These are phyloP conservation scores for Cystobasidium onofrii DNA, from an alignment of 768 basidiomycete species.

Conservation along the genomic window DNA sequence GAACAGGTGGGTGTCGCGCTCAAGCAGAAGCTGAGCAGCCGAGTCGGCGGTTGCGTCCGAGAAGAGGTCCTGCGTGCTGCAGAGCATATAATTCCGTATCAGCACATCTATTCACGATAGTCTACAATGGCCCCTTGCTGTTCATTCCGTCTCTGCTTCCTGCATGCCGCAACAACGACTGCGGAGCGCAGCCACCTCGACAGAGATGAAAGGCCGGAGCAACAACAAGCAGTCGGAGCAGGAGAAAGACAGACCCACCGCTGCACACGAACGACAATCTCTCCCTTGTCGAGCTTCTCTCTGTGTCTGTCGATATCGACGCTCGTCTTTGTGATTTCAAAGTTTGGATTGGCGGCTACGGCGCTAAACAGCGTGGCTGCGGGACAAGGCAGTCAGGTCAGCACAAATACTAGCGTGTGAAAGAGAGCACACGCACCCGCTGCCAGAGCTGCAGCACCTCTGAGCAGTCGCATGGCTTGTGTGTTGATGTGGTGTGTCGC, in stretches of 20 bases:
- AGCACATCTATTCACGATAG: no score
- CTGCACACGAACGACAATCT: slow-evolving; percentile 23
- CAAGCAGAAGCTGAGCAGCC: slow-evolving; percentile 6
- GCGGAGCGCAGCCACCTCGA: not conserved
- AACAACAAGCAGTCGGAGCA: not conserved
- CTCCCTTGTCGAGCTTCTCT: slow-evolving; percentile 20
- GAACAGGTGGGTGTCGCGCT: slow-evolving; percentile 15
- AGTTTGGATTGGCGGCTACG: slow-evolving; percentile 12
- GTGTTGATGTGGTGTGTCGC: not conserved
- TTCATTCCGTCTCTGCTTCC: not conserved
- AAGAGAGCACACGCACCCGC: not conserved
- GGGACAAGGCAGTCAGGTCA: not conserved
- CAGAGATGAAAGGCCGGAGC: no score
- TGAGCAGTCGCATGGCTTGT: not conserved
- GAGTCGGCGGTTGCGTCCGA: slow-evolving; percentile 9
- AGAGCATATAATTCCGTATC: no score
- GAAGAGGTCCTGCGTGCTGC: slow-evolving; percentile 22
- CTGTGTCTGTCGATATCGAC: slow-evolving; percentile 22
- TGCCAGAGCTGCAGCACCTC: not conserved
- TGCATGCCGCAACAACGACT: not conserved
- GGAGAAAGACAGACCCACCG: not conserved
- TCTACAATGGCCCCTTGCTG: not conserved
- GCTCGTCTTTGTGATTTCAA: slow-evolving; percentile 22
- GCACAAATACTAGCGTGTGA: not conserved
- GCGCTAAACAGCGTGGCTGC: not conserved